Evolutionary conservation across 768 basidiomycete species (phyloP), one percentile per base, ranked within the genome.

Genomic region (Mycena vitilis): DNA sequence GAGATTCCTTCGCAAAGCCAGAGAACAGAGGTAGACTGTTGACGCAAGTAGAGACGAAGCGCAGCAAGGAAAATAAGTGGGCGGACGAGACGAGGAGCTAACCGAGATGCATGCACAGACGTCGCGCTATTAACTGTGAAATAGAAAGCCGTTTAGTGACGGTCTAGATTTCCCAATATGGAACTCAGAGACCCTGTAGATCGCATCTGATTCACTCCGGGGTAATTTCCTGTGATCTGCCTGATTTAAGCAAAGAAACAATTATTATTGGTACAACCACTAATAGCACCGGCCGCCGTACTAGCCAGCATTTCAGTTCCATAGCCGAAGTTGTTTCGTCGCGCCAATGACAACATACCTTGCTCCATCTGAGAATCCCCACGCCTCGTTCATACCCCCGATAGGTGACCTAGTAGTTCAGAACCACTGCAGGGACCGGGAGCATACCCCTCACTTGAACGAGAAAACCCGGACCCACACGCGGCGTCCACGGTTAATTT

Each of bases 111-210:
- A 60, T 40, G 62, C 54, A 36, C 61, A 63, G 56, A 65, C 9
- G 30, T 52, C 34, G 45, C 49, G 36, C 61, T 56, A 34, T 40
- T 40, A 61, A 53, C 65, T 63, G 54, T 58, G 56, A 62, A 63
- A 63, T 66, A 52, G 56, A 52, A 52, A 64, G 25, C 20, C 60
- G 36, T 73, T 64, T 45, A 72, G 75, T 73, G 71, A 73, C 71
- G 74, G 77, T 78, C 79, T 78, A 84, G 76, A 76, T 74, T 73
- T 75, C 77, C 71, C 64, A 76, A 81, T 76, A 70, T 71, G 75
- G 72, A 15, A 75, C 66, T 68, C 57, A 51, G 51, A 74, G 78
- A 76, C 79, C 73, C 77, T 79, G 76, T 71, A 81, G 79, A 82
- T 82, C 80, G 73, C 73, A 75, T 81, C 76, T 80, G 65, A 73